Evolutionary conservation across 345 rosid species (phyloP), one percentile per base, ranked within the genome.

Genomic region (Syzygium grande): DNA sequence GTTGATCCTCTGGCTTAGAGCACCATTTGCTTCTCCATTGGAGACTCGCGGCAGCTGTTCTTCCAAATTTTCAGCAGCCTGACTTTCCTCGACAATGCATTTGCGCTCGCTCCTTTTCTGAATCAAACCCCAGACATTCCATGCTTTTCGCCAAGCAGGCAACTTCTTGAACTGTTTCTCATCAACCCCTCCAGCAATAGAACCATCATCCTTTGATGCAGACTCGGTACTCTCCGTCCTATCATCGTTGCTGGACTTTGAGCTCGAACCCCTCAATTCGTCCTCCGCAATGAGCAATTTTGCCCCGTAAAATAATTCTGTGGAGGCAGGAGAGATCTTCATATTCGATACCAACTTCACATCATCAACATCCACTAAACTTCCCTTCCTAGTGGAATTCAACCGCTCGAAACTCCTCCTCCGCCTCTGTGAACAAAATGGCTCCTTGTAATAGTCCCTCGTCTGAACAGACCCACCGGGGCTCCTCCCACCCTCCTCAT

Each of bases 401-500:
- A 95, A 94, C 84, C 97, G 87, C 84, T 96, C 99, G 13, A 98
- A 93, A 87, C 97, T 98, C 91, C 89, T 93, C 90, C 97, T 92
- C 68, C 98, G 88, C 90, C 94, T 87, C 73, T 91, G 93, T 5
- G 86, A 55, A 53, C 89, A 89, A 89, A 89, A 86, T 49, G 91
- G 88, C 86, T 95, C 96, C 16, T 93, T 92, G 88, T 98, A 96
- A 87, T 94, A 96, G 52, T 95, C 94, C 90, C 93, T 91, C 6
- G 99, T 96, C 90, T 98, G 98, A 87, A 90, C 92, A 43, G 96
- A 95, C 54, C 99, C 99, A 6, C 99, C 99, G 25, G 97, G 96
- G 84, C 91, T 91, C 87, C 56, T 89, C 88, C 91, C 56, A 17
- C 61, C 94, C 3, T 90, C 94, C 22, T 90, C 92, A 3, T 90